Evolutionary conservation across 371 early-diverging fungal genomes (phyloP).

Genomic region (Batkoa obscura): DNA sequence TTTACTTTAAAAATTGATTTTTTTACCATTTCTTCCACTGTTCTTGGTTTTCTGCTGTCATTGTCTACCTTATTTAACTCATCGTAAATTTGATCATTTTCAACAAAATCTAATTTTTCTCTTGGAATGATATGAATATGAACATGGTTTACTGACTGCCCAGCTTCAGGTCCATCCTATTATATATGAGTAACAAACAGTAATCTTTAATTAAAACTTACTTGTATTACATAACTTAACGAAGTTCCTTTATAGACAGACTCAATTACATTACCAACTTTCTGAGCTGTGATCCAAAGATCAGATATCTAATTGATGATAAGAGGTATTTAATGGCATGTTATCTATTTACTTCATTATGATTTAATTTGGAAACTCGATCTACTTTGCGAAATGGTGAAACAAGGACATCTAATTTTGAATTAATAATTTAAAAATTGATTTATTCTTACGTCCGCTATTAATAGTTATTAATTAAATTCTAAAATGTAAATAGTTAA

Average conservation of each 20-base stretch:
- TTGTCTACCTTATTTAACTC: constrained; percentile 26
- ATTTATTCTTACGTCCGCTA: constrained; percentile 14
- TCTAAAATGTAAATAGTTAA: constrained; percentile 4
- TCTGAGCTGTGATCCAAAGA: constrained; percentile 4
- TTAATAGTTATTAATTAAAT: background rate
- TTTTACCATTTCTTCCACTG: background rate
- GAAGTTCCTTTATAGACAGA: background rate
- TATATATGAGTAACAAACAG: background rate
- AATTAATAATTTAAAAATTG: background rate
- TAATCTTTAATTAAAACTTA: background rate
- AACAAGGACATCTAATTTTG: background rate
- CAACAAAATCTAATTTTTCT: constrained; percentile 49
- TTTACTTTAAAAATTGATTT: no score
- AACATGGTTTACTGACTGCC: constrained; percentile 84
- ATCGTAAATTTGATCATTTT: constrained; percentile 76
- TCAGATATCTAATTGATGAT: background rate
- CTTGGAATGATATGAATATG: constrained; percentile 91
- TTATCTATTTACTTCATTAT: background rate
- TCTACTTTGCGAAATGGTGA: background rate
- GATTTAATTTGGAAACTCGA: background rate
- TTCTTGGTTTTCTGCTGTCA: background rate
- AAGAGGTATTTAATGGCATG: background rate
- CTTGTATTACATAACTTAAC: constrained; percentile 3
- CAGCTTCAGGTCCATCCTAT: constrained; percentile 65
- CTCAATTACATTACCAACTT: background rate